phyloP scores from a whole-genome alignment of 2,329 filamentous ascomycete species.

The Fonsecaea nubica region DNA sequence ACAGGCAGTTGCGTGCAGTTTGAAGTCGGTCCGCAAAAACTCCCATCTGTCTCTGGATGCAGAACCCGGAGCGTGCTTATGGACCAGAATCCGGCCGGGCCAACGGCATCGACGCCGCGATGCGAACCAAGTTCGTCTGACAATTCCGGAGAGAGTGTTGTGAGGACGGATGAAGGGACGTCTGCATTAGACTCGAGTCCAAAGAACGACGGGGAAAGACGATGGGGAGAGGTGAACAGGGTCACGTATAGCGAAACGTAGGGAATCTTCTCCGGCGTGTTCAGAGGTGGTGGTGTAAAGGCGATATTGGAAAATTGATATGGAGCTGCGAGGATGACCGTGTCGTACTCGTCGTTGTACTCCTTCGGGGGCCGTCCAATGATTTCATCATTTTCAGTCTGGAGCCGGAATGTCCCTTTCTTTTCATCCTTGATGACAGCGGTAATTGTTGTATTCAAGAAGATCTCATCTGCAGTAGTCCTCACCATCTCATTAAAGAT shows the following conservation, averaged over 20 bases:
- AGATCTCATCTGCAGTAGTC: slow-evolving; percentile 65
- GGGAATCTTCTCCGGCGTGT: slow-evolving; percentile 75
- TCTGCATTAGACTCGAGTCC: slow-evolving; percentile 60
- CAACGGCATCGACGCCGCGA: slow-evolving; percentile 64
- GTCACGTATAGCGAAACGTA: slow-evolving; percentile 90
- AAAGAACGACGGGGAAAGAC: slow-evolving; percentile 76
- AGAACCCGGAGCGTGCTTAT: slow-evolving; percentile 74
- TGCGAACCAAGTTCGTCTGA: slow-evolving; percentile 43
- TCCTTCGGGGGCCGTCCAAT: slow-evolving; percentile 24
- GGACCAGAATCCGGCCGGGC: slow-evolving; percentile 81
- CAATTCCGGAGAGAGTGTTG: slow-evolving; percentile 73
- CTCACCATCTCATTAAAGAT: slow-evolving; percentile 87
- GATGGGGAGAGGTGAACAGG: slow-evolving; percentile 78
- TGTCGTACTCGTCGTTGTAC: slow-evolving; percentile 65
- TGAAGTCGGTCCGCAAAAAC: slow-evolving; percentile 31
- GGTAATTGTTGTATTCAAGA: slow-evolving; percentile 71
- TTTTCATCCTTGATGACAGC: slow-evolving; percentile 60
- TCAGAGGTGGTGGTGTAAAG: slow-evolving; percentile 52
- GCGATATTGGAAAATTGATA: slow-evolving; percentile 78
- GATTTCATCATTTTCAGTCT: slow-evolving; percentile 43
- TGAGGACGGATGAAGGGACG: slow-evolving; percentile 78
- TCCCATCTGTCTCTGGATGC: slow-evolving; percentile 58
- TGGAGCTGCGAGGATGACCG: slow-evolving; percentile 81
- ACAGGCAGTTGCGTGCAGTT: slow-evolving; percentile 12
- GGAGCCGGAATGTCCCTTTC: slow-evolving; percentile 46